Base-by-base conservation (phyloP, 768 basidiomycete genomes). In the Phylloporus scabripes region DNA sequence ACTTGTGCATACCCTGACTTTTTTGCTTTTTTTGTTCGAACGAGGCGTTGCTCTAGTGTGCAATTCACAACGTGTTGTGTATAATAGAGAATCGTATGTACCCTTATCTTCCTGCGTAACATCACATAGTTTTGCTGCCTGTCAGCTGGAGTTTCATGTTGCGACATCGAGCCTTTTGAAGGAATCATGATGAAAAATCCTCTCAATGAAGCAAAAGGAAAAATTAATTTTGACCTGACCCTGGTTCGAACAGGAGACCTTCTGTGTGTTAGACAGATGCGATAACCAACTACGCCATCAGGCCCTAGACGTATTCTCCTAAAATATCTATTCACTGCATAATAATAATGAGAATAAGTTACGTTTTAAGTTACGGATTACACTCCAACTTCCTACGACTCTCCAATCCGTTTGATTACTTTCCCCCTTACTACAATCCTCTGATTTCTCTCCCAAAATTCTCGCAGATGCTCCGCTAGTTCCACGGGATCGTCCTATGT, bases 371-470 rank as follows among this genome's bases (percentile, higher is more conserved):
- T 23, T 23, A 23, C n/a, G 3, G 7, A 36, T 9, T 9, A 8
- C 8, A 37, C 28, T 7, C 28, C 8, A 29, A 11, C 8, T 29
- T 29, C 23, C 60, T 54, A 78, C 37, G 54, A 43, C 40, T 81
- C 75, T 15, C 82, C 82, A 1, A 83, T 75, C 53, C 77, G 79
- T 69, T 80, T 81, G 49, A 76, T 59, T 5, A 64, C 56, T 17
- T 62, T 67, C 3, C 68, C 68, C 69, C 75, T 81, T 0, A 88
- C 74, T 0, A 83, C 79, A 21, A 79, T 67, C 45, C 82, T 60
- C 56, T 93, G 92, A 63, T 99, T 96, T 49, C 94, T 71, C 61
- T 75, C 80, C 93, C 92, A 96, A 63, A 97, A 99, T 46, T 89
- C 86, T 5, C 90, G 78, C 48, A 97, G 60, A 21, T 89, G 80